Base-by-base conservation (phyloP, 352 stramenopile genomes). In the Phytophthora syringae region DNA sequence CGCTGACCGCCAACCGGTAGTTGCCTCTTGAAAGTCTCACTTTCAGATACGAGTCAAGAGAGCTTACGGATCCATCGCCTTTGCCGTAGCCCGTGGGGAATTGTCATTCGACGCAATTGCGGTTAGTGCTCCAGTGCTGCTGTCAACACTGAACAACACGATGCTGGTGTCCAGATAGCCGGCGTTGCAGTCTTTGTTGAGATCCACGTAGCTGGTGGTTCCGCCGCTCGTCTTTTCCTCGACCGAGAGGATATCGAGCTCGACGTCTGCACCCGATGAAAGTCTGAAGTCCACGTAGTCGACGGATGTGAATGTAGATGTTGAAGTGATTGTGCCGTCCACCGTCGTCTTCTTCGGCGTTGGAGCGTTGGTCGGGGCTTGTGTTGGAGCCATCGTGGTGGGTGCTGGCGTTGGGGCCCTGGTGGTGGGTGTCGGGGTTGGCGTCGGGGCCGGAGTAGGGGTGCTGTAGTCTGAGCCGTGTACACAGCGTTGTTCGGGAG, bases 101-200 rank as follows among this genome's bases (percentile, higher is more conserved):
- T 91, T 65, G 53, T 84, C 70, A 55, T 90, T 93, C 6, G 37
- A 20, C 25, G 52, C 45, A 4, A 73, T 13, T 9, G 44, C 28
- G 7, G 64, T 70, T 49, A 67, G 64, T 1, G 45, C 53, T 15
- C 64, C 64, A 9, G 60, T 60, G 2, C 67, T 45, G 11, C 77
- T 45, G 12, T 79, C 59, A 0, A 87, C 11, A 0, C 48, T 61
- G 60, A 93, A 90, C 2, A 93, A 62, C 4, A 88, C 63, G 45
- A 93, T 79, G 9, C 72, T 75, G 9, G 80, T 80, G 68, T 93
- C 82, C 54, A 91, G 74, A 50, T 82, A 88, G 9, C 72, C 75
- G 22, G 84, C 80, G 40, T 86, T 93, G 71, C 84, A 93, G 64
- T 93, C 82, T 9, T 53, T 56, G 43, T 93, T 91, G 16, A 93